Evolutionary conservation across 179 eudicot species (phyloP), one percentile per base, ranked within the genome.

Genomic region (Carnegiea gigantea): DNA sequence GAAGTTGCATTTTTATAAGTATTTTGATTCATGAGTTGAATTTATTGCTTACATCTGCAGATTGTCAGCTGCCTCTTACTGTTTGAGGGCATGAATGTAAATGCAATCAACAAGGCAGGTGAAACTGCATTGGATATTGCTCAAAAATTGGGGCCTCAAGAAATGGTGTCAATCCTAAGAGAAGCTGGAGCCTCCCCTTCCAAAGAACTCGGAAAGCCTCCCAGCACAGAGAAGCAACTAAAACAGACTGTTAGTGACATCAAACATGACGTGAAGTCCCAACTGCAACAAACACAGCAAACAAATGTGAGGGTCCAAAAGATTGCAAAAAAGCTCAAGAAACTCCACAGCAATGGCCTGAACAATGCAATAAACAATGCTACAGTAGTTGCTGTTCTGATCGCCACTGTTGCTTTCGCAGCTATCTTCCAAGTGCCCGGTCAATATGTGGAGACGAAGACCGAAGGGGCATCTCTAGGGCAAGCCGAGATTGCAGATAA

Each of bases 381-480:
- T 44, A 95, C 98, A 4, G 96, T 95, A 15, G 98, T 95, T 18
- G 98, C 98, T 77, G 98, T 94, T 72, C 92, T 93, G 64, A 94
- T 94, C 7, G 98, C 98, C 9, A 92, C 98, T 26, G 94, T 94
- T n/a, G 98, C 98, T 79, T 94, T 94, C n/a, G 97, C 98, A 0
- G 98, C 97, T 77, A 94, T 94, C 72, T 94, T 90, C 85, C 92
- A 92, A 43, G 90, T 94, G 6, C 98, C 98, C n/a, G 98, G 97
- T 73, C 97, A 92, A 71, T 93, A 91, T 54, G 92, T 88, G 21
- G 73, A 70, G 4, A 13, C 13, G 4, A 36, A 36, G 73, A 70
- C 73, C 23, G 33, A 30, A 30, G 92, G 89, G 23, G 26, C 33
- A 57, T 83, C 96, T 36, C 68, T 91, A n/a, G 98, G 98, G 75